Evolutionary conservation across 129 eudicot genomes (phyloP).

Genomic region (Logfia minima): DNA sequence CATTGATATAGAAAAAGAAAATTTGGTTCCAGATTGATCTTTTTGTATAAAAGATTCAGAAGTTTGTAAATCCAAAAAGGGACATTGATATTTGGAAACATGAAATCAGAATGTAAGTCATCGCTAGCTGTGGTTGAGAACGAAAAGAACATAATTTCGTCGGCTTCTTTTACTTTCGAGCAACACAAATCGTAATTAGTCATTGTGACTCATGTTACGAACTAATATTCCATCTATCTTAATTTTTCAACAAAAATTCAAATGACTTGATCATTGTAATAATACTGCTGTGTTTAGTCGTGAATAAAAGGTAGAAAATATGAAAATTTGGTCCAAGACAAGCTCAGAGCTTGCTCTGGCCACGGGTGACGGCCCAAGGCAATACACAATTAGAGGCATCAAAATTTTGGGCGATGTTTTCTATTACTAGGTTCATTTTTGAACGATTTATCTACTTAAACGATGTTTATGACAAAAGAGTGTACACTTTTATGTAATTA

Average conservation of each 20-base stretch:
- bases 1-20: not conserved
- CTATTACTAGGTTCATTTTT: too few species aligned
- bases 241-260: too few species aligned
- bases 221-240: not conserved
- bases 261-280: not conserved
- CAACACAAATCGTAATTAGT: not conserved
- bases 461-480: too few species aligned
- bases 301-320: not conserved
- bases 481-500: too few species aligned
- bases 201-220: not conserved
- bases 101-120: not conserved
- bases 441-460: too few species aligned
- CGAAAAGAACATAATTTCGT: not conserved
- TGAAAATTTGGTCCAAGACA: constrained; percentile 15
- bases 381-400: too few species aligned
- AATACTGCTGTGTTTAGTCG: not conserved
- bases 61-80: constrained; percentile 5
- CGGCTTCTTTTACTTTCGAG: not conserved
- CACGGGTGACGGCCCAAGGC: too few species aligned
- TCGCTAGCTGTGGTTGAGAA: not conserved
- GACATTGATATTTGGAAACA: constrained; percentile 20
- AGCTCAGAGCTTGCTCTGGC: not conserved
- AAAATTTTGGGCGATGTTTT: too few species aligned
- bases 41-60: constrained; percentile 23
- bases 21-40: not conserved